Evolutionary conservation across 805 yeast species (phyloP).

Genomic region (Ogataea siamensis): DNA sequence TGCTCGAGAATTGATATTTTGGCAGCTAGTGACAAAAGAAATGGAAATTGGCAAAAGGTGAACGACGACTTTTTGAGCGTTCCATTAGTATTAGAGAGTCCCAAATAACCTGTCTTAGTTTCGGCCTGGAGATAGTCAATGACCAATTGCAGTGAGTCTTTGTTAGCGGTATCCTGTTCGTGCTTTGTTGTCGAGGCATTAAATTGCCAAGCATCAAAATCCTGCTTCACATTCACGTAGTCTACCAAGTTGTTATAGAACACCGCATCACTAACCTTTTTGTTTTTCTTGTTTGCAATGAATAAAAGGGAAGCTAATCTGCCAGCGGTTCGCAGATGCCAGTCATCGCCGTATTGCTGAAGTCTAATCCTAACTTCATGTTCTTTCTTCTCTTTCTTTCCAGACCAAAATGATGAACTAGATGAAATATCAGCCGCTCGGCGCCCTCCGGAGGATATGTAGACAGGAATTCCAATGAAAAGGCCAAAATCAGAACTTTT

Average conservation of each 20-base stretch:
- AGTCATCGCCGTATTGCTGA: conserved; percentile 70
- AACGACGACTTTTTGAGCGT: conserved; percentile 32
- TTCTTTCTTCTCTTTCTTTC: conserved; percentile 19
- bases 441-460: conserved; percentile 22
- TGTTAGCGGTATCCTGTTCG: conserved; percentile 13
- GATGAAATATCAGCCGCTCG: conserved; percentile 11
- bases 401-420: conserved; percentile 14
- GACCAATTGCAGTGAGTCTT: conserved; percentile 37
- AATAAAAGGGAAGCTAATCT: conserved; percentile 54
- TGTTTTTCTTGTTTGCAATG: conserved; percentile 45
- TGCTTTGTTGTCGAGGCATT: conserved; percentile 28
- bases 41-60: conserved; percentile 82
- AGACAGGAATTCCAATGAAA: conserved; percentile 27
- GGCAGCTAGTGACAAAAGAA: conserved; percentile 74
- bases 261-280: conserved; percentile 37
- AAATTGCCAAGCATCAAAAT: conserved; percentile 82
- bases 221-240: conserved; percentile 69
- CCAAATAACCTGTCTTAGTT: conserved; percentile 32
- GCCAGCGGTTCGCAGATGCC: conserved; percentile 76
- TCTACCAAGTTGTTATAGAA: conserved; percentile 85
- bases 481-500: conserved; percentile 27
- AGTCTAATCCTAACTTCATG: conserved; percentile 41
- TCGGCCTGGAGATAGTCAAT: conserved; percentile 45
- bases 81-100: conserved; percentile 33
- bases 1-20: conserved; percentile 79